phyloP scores from a whole-genome alignment of 441 rosid species.

The Arabidopsis hybrid region DNA sequence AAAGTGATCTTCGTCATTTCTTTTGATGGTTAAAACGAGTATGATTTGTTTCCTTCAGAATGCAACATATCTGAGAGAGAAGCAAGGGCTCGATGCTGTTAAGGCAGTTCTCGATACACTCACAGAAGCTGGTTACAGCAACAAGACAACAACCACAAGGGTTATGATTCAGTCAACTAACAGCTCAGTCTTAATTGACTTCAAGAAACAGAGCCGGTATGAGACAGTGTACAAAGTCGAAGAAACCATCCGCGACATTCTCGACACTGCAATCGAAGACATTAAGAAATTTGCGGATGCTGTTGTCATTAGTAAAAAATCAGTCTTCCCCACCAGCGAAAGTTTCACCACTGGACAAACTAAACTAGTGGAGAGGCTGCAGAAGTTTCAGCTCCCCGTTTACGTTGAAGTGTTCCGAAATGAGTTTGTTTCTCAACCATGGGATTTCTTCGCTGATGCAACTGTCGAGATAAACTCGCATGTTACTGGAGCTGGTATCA shows the following conservation, averaged over 20 bases:
- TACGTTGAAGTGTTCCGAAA: constrained; percentile 69
- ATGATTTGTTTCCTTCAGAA: constrained; percentile 49
- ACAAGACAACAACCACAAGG: constrained; percentile 46
- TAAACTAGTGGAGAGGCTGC: constrained; percentile 55
- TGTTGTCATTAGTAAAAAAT: constrained; percentile 60
- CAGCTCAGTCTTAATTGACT: constrained; percentile 67
- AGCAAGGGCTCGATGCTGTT: constrained; percentile 50
- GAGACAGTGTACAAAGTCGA: constrained; percentile 69
- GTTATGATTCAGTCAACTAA: constrained; percentile 79
- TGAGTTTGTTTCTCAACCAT: constrained; percentile 81
- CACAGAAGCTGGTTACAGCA: constrained; percentile 58
- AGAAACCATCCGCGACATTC: constrained; percentile 59
- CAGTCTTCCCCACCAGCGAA: constrained; percentile 49
- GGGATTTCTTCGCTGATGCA: constrained; percentile 78
- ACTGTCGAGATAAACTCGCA: constrained; percentile 70
- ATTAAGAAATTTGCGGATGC: constrained; percentile 68
- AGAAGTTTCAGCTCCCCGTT: constrained; percentile 54
- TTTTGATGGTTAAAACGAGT: constrained; percentile 8
- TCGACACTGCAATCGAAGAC: constrained; percentile 52
- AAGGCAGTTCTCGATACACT: constrained; percentile 59
- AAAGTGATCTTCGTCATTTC: not conserved
- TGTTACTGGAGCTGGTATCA: constrained; percentile 43
- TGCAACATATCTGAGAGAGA: constrained; percentile 68
- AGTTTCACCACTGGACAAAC: constrained; percentile 50
- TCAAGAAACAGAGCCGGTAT: constrained; percentile 55